Conservation (phyloP, 352 stramenopile genomes). For the Phytophthora tentaculata region DNA sequence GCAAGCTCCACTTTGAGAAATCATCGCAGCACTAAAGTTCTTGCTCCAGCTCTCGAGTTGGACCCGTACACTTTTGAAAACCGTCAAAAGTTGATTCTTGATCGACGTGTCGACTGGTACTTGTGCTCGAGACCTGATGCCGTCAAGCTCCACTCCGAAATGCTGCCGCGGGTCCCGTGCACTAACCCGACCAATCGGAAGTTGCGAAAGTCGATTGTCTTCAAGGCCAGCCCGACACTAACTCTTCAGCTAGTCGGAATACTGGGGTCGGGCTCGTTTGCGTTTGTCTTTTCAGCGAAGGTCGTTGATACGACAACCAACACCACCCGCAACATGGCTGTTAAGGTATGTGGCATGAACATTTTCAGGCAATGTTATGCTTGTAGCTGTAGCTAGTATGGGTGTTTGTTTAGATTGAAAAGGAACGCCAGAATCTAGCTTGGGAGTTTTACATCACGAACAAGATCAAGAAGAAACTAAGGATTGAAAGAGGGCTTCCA, state of each 20-base stretch:
- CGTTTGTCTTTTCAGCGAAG: slow-evolving; percentile 71
- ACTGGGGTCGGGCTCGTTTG: slow-evolving; percentile 78
- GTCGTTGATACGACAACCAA: slow-evolving; percentile 34
- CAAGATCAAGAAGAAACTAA: slow-evolving; percentile 50
- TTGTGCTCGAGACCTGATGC: slow-evolving; percentile 45
- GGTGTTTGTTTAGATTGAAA: slow-evolving; percentile 61
- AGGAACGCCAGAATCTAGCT: slow-evolving; percentile 63
- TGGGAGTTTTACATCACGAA: slow-evolving; percentile 86
- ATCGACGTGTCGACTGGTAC: slow-evolving; percentile 49
- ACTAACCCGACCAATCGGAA: slow-evolving; percentile 53
- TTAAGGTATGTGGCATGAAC: slow-evolving; percentile 58
- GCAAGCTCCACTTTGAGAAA: background rate
- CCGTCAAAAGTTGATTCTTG: slow-evolving; percentile 52
- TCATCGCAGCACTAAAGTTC: background rate
- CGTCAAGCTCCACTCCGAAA: slow-evolving; percentile 65
- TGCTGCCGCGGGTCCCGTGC: slow-evolving; percentile 53
- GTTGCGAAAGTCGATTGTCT: slow-evolving; percentile 56
- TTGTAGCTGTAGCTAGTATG: slow-evolving; percentile 8
- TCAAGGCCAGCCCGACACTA: slow-evolving; percentile 44
- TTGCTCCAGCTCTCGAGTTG: slow-evolving; percentile 22
- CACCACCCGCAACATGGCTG: slow-evolving; percentile 43
- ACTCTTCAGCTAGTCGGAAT: slow-evolving; percentile 56
- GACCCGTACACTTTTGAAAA: slow-evolving; percentile 67
- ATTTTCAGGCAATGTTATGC: slow-evolving; percentile 3
- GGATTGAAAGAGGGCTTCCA: slow-evolving; percentile 24